Evolutionary conservation across 2,329 filamentous ascomycete species (phyloP).

Genomic region (Botrytis fabae): DNA sequence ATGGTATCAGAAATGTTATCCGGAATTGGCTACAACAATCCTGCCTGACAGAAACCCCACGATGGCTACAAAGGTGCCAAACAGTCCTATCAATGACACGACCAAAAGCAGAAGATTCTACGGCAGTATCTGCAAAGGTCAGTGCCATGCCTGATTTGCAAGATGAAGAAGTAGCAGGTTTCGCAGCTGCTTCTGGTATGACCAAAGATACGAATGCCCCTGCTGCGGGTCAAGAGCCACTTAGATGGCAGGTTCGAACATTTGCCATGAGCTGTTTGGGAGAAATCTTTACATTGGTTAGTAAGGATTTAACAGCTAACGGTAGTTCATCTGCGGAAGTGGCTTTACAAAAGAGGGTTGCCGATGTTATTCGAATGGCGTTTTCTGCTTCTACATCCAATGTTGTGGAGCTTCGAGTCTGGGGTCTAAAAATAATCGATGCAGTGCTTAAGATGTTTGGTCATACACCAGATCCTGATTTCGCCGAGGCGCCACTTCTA

Average conservation of each 20-base stretch:
- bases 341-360: slow-evolving; percentile 78
- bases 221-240: slow-evolving; percentile 73
- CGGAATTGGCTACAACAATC: slow-evolving; percentile 93
- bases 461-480: slow-evolving; percentile 92
- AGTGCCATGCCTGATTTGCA: slow-evolving; percentile 73
- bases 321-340: slow-evolving; percentile 76
- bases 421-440: slow-evolving; percentile 91
- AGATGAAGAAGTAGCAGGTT: slow-evolving; percentile 95
- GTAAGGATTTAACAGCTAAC: slow-evolving; percentile 74
- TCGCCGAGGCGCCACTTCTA: slow-evolving; percentile 91
- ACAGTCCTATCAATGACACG: slow-evolving; percentile 85
- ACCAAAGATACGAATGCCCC: slow-evolving; percentile 56
- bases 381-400: slow-evolving; percentile 96
- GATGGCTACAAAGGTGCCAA: slow-evolving; percentile 90
- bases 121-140: slow-evolving; percentile 48
- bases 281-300: slow-evolving; percentile 77
- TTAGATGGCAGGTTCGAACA: slow-evolving; percentile 93
- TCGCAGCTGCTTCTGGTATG: slow-evolving; percentile 69
- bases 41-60: slow-evolving; percentile 71
- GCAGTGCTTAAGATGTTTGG: slow-evolving; percentile 95
- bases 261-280: slow-evolving; percentile 90
- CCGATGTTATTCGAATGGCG: slow-evolving; percentile 92
- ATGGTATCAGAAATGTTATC: slow-evolving; percentile 82
- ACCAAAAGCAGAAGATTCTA: slow-evolving; percentile 57
- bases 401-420: slow-evolving; percentile 84